These are phyloP conservation scores for Yarrowia yakushimensis DNA, from an alignment of 805 yeast species.

Conservation along the genomic window DNA sequence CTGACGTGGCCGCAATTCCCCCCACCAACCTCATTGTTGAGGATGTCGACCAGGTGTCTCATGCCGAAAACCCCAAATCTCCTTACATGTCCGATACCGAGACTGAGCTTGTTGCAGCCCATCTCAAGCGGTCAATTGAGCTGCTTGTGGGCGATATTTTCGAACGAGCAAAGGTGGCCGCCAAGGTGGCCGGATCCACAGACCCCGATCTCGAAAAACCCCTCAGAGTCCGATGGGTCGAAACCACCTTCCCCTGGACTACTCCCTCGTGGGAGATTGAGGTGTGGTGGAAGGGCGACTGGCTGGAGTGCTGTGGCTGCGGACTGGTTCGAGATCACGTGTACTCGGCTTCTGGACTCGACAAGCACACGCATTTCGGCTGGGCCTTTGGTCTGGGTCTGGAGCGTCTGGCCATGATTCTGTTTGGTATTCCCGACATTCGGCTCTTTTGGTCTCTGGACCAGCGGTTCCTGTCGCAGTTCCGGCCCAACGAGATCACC, in stretches of 20 bases:
- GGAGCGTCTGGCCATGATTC: slow-evolving; percentile 91
- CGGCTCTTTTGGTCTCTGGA: slow-evolving; percentile 88
- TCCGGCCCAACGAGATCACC: slow-evolving; percentile 57
- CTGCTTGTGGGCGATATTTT: slow-evolving; percentile 78
- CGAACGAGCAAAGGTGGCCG: slow-evolving; percentile 61
- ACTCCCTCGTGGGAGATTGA: slow-evolving; percentile 98
- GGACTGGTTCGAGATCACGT: slow-evolving; percentile 84
- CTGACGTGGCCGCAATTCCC: slow-evolving; percentile 65
- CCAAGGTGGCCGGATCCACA: slow-evolving; percentile 55
- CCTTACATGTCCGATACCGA: slow-evolving; percentile 66
- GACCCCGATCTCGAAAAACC: slow-evolving; percentile 67
- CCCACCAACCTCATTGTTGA: slow-evolving; percentile 66
- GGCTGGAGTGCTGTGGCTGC: slow-evolving; percentile 97
- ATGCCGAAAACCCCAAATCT: slow-evolving; percentile 75
- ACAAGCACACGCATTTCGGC: slow-evolving; percentile 52
- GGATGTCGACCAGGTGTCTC: slow-evolving; percentile 60
- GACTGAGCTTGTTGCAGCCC: slow-evolving; percentile 64
- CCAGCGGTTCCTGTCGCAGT: slow-evolving; percentile 71
- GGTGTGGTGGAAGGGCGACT: slow-evolving; percentile 97
- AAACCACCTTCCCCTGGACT: slow-evolving; percentile 97
- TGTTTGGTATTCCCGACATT: slow-evolving; percentile 94
- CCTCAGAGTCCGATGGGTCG: slow-evolving; percentile 87
- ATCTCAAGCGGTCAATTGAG: slow-evolving; percentile 84
- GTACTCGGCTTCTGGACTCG: slow-evolving; percentile 64
- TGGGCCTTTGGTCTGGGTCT: slow-evolving; percentile 99